These are phyloP conservation scores for Lachnellula cervina DNA, from an alignment of 2,329 filamentous ascomycete genomes.

Conservation along the genomic window DNA sequence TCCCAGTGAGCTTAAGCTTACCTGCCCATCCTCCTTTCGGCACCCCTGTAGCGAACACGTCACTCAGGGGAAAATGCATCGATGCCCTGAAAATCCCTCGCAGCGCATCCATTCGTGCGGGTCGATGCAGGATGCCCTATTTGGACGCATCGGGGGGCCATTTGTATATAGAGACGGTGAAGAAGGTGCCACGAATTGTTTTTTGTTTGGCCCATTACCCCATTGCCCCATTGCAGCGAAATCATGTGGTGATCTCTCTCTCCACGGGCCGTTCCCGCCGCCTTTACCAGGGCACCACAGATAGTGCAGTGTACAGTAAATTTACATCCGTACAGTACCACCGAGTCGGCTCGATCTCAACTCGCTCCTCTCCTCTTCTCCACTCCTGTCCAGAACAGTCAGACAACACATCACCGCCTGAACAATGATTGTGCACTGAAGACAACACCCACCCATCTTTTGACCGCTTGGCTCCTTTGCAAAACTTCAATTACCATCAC, in stretches of 20 bases:
- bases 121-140: not conserved
- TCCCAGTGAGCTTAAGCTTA: not conserved
- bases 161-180: not conserved
- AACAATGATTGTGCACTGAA: too few species aligned
- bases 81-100: not conserved
- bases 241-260: not conserved
- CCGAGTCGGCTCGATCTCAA: too few species aligned
- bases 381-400: too few species aligned
- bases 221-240: too few species aligned
- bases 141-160: not conserved
- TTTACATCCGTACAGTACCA: too few species aligned
- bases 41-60: not conserved
- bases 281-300: too few species aligned
- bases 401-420: too few species aligned
- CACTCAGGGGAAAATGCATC: slow-evolving; percentile 2
- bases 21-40: not conserved
- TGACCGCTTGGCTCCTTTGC: too few species aligned
- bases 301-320: too few species aligned
- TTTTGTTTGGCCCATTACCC: not conserved
- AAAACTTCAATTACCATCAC: too few species aligned
- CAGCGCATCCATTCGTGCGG: slow-evolving; percentile 2
- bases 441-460: too few species aligned
- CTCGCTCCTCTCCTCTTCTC: too few species aligned
- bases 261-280: not conserved
- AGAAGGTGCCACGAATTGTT: not conserved